A percentile compares a stretch with the other conserved stretches of the same genome.
phyloP scores from a whole-genome alignment of 495 filamentous ascomycete genomes.

The Talaromyces stipitatus region DNA sequence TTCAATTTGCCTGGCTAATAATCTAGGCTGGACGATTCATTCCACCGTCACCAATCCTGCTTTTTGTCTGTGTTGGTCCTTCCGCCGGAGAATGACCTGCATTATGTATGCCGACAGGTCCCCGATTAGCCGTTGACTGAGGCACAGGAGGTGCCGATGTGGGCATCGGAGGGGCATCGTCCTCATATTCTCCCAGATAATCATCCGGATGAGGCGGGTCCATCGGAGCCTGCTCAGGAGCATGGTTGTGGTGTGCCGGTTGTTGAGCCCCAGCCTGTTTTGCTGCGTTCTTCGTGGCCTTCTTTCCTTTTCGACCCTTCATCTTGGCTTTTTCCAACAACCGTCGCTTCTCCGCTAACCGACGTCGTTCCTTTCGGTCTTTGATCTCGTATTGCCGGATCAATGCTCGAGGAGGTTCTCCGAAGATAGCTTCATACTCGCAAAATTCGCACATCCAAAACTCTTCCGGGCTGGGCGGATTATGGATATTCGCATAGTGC shows the following conservation, averaged over 20 bases:
- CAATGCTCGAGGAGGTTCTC: slow-evolving; percentile 70
- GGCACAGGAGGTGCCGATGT: slow-evolving; percentile 18
- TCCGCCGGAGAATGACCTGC: slow-evolving; percentile 5
- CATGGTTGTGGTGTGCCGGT: slow-evolving; percentile 34
- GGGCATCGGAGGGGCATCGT: slow-evolving; percentile 28
- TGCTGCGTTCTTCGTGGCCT: slow-evolving; percentile 56
- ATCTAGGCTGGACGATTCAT: slow-evolving; percentile 30
- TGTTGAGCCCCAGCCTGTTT: slow-evolving; percentile 42
- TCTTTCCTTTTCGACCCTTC: slow-evolving; percentile 79
- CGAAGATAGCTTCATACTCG: slow-evolving; percentile 83
- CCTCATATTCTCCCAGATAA: slow-evolving; percentile 47
- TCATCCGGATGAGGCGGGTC: slow-evolving; percentile 43
- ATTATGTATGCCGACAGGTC: slow-evolving; percentile 23
- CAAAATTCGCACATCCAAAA: slow-evolving; percentile 95
- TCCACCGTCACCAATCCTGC: slow-evolving; percentile 18
- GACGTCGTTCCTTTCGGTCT: slow-evolving; percentile 75
- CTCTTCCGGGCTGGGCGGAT: slow-evolving; percentile 66
- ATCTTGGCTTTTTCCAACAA: slow-evolving; percentile 92
- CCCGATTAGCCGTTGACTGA: slow-evolving; percentile 27
- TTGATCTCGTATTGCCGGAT: slow-evolving; percentile 93
- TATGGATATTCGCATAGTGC: slow-evolving; percentile 65
- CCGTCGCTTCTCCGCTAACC: slow-evolving; percentile 71
- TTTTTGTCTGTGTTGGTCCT: slow-evolving; percentile 13
- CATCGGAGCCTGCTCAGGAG: slow-evolving; percentile 20
- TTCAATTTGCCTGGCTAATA: not conserved